These are phyloP conservation scores for Anethum foeniculum DNA, from an alignment of 140 eudicot species.

Conservation along the genomic window DNA sequence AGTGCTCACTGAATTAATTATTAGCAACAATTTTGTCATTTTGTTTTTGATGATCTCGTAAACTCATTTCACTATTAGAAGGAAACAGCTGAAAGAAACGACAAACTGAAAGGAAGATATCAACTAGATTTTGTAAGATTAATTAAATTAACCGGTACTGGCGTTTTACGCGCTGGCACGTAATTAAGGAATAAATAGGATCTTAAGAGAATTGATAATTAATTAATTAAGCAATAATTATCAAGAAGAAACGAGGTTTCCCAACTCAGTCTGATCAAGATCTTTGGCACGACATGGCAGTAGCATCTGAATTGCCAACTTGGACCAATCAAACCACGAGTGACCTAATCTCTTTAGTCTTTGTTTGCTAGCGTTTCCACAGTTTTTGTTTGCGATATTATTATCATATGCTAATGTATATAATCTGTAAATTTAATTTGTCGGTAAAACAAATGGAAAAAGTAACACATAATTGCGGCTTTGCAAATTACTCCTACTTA, in stretches of 20 bases:
- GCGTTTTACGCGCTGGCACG: constrained; percentile 17
- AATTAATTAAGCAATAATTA: neutral
- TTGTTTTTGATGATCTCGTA: neutral
- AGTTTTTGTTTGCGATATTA: neutral
- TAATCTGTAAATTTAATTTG: no score
- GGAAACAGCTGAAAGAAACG: constrained; percentile 13
- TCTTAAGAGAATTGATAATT: neutral
- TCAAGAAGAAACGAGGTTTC: neutral
- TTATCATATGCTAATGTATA: no score
- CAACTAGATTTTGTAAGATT: constrained; percentile 8
- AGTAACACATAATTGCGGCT: no score
- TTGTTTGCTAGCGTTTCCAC: neutral
- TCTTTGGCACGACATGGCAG: constrained; percentile 11
- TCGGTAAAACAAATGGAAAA: no score
- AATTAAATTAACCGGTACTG: constrained; percentile 1
- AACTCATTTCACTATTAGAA: neutral
- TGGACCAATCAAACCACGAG: neutral
- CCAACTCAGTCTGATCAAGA: constrained; percentile 7
- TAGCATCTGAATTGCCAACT: constrained; percentile 7
- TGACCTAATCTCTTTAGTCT: constrained; percentile 9
- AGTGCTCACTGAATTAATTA: neutral
- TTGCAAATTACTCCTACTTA: no score
- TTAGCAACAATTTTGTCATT: neutral
- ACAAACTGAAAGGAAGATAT: constrained; percentile 19
- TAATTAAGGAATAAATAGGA: constrained; percentile 15